A percentile compares a stretch with the other conserved stretches of the same genome.
Evolutionary conservation across 169 alveolate genomes (phyloP).

Genomic region (Perkinsus olseni): DNA sequence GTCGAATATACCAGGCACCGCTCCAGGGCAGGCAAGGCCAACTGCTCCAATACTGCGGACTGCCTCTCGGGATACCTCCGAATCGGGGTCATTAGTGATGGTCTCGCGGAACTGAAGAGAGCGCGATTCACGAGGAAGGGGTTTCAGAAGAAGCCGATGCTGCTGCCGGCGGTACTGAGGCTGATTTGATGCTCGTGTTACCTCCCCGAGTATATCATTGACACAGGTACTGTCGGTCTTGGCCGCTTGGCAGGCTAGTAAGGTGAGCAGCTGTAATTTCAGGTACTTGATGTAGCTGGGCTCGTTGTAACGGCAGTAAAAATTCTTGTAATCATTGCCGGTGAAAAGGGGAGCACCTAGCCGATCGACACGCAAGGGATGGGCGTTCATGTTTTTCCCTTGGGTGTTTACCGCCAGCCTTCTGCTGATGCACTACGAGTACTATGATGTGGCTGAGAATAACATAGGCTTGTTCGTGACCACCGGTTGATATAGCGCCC

Average conservation of each 20-base stretch:
- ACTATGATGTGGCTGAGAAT: neutral
- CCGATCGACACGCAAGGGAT: neutral
- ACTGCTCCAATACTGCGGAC: neutral
- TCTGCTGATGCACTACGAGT: neutral
- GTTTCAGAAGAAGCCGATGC: too few species aligned
- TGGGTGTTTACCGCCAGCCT: neutral
- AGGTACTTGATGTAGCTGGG: constrained; percentile 62
- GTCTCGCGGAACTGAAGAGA: neutral
- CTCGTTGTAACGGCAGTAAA: constrained; percentile 64
- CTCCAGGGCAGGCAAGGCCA: neutral
- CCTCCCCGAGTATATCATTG: neutral
- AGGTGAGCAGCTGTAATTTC: constrained; percentile 57
- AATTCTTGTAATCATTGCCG: constrained; percentile 54
- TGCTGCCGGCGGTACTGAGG: neutral
- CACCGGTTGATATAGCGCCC: neutral
- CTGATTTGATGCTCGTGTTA: neutral
- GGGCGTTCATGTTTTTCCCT: neutral
- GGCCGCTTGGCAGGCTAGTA: constrained; percentile 58
- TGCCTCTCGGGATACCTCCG: neutral
- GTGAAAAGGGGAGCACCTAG: constrained; percentile 20
- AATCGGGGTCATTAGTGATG: neutral
- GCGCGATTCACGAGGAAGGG: too few species aligned
- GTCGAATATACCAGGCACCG: neutral
- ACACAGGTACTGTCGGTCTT: neutral
- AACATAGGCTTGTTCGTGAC: neutral